Evolutionary conservation across 2,329 filamentous ascomycete species (phyloP).

Genomic region (Pseudogymnoascus sp.): DNA sequence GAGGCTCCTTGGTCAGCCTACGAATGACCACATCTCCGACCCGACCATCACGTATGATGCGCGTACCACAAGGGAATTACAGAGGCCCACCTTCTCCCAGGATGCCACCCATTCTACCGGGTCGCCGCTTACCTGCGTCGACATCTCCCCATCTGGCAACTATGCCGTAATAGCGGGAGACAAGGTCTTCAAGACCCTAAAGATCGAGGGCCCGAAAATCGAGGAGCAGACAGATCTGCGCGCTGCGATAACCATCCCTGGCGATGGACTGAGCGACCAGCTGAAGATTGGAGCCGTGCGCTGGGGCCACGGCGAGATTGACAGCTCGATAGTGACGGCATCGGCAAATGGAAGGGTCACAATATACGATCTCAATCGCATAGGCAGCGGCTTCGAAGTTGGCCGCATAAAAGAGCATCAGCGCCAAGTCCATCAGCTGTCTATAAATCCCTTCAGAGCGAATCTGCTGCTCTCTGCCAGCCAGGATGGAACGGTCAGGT

Average conservation of each 20-base stretch:
- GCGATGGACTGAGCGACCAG: slow-evolving; percentile 46
- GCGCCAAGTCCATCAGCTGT: slow-evolving; percentile 57
- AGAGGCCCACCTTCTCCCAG: slow-evolving; percentile 45
- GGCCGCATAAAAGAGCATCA: slow-evolving; percentile 57
- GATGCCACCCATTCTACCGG: slow-evolving; percentile 47
- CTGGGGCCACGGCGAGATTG: slow-evolving; percentile 43
- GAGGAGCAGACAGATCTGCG: slow-evolving; percentile 54
- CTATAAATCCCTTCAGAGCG: slow-evolving; percentile 54
- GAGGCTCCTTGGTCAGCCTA: slow-evolving; percentile 15
- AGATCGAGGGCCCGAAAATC: slow-evolving; percentile 46
- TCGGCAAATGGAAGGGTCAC: slow-evolving; percentile 61
- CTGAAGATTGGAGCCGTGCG: slow-evolving; percentile 59
- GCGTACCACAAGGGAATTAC: not conserved
- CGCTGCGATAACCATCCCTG: slow-evolving; percentile 47
- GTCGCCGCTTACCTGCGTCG: slow-evolving; percentile 51
- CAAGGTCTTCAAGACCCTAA: slow-evolving; percentile 53
- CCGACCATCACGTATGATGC: slow-evolving; percentile 7
- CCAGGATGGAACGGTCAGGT: slow-evolving; percentile 57
- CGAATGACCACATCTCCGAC: slow-evolving; percentile 12
- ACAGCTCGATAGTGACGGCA: slow-evolving; percentile 54
- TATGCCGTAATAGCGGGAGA: slow-evolving; percentile 52
- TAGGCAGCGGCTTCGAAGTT: slow-evolving; percentile 40
- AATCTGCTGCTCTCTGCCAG: slow-evolving; percentile 56
- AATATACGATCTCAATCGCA: slow-evolving; percentile 52
- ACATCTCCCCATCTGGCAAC: slow-evolving; percentile 51